Conservation (phyloP, 2,329 filamentous ascomycete species). For the Ophiosphaerella korrae region DNA sequence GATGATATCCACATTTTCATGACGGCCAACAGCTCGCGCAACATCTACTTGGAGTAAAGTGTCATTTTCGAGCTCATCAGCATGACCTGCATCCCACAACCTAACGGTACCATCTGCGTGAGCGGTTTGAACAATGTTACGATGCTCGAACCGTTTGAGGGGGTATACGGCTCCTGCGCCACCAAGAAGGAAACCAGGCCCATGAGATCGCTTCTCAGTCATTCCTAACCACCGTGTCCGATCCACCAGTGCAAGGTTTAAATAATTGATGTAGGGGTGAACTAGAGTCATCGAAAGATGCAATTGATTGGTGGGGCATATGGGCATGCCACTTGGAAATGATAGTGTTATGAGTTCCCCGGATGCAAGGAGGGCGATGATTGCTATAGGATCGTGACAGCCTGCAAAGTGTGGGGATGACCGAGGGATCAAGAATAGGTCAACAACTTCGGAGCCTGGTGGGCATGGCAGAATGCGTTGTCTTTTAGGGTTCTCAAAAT, state of each 20-base stretch:
- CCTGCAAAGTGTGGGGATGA: slow-evolving; percentile 83
- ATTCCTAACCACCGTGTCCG: slow-evolving; percentile 87
- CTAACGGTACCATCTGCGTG: slow-evolving; percentile 92
- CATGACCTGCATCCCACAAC: slow-evolving; percentile 90
- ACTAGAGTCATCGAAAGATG: slow-evolving; percentile 87
- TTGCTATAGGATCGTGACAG: slow-evolving; percentile 86
- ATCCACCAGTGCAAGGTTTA: slow-evolving; percentile 74
- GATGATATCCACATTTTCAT: slow-evolving; percentile 75
- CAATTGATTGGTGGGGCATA: slow-evolving; percentile 89
- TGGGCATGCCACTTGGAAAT: slow-evolving; percentile 89
- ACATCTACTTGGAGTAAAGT: slow-evolving; percentile 83
- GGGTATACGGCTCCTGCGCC: slow-evolving; percentile 74
- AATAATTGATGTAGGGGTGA: slow-evolving; percentile 82
- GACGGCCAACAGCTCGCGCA: slow-evolving; percentile 79
- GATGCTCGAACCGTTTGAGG: slow-evolving; percentile 76
- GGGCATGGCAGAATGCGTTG: slow-evolving; percentile 76
- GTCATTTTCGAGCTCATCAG: slow-evolving; percentile 90
- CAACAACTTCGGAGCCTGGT: slow-evolving; percentile 73
- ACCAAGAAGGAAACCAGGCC: slow-evolving; percentile 77
- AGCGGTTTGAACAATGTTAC: slow-evolving; percentile 83
- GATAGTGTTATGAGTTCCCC: slow-evolving; percentile 89
- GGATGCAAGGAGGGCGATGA: slow-evolving; percentile 78
- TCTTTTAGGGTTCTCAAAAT: slow-evolving; percentile 77
- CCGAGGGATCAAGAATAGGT: slow-evolving; percentile 84
- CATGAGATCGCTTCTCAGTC: slow-evolving; percentile 80